phyloP scores from a whole-genome alignment of 1,284 basidiomycete species.

The Irpex rosettiformis region DNA sequence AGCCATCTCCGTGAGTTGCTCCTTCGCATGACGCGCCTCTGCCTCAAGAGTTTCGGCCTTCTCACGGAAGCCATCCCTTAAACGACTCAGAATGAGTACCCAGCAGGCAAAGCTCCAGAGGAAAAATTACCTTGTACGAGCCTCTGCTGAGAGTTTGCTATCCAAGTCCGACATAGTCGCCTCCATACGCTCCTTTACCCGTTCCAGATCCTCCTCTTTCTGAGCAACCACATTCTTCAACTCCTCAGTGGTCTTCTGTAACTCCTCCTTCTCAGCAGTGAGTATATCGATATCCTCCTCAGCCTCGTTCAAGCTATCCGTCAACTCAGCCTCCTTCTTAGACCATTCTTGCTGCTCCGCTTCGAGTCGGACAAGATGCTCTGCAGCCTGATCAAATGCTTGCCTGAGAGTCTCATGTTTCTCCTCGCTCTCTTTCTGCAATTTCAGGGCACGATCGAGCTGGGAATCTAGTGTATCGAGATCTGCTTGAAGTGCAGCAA shows the following conservation, averaged over 20 bases:
- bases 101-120: not conserved
- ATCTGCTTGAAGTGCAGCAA: constrained; percentile 77
- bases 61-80: constrained; percentile 59
- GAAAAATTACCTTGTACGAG: constrained; percentile 53
- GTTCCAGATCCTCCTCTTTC: constrained; percentile 76
- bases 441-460: constrained; percentile 74
- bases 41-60: constrained; percentile 63
- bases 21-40: constrained; percentile 70
- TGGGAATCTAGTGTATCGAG: constrained; percentile 85
- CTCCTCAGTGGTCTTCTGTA: constrained; percentile 69
- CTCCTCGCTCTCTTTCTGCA: constrained; percentile 77
- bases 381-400: constrained; percentile 81
- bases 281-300: constrained; percentile 60
- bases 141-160: constrained; percentile 66
- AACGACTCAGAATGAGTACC: not conserved
- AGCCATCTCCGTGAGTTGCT: constrained; percentile 76
- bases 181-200: constrained; percentile 79
- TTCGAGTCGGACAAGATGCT: constrained; percentile 80
- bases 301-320: constrained; percentile 51
- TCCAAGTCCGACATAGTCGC: constrained; percentile 67
- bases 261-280: constrained; percentile 53
- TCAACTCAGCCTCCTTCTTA: constrained; percentile 55
- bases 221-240: constrained; percentile 68
- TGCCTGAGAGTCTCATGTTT: constrained; percentile 68
- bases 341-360: constrained; percentile 71